Evolutionary conservation across 2,329 filamentous ascomycete genomes (phyloP).

Genomic region (Emydomyces testavorans): DNA sequence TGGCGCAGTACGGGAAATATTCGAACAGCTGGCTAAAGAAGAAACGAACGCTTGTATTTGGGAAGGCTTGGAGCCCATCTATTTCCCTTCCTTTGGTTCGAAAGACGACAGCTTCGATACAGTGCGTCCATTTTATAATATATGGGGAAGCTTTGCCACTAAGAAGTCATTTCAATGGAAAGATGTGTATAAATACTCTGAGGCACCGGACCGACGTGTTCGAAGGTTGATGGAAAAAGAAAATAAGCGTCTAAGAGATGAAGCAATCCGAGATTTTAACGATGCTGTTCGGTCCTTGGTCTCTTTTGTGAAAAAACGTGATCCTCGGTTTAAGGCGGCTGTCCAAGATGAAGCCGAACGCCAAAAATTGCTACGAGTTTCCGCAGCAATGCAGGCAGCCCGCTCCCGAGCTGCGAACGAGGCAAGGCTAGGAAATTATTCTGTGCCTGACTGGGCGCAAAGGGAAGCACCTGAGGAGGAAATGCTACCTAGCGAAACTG

Average conservation of each 20-base stretch:
- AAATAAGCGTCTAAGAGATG: slow-evolving; percentile 73
- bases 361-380: slow-evolving; percentile 63
- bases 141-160: slow-evolving; percentile 73
- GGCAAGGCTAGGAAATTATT: slow-evolving; percentile 53
- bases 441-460: slow-evolving; percentile 65
- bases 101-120: slow-evolving; percentile 60
- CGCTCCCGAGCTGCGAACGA: slow-evolving; percentile 70
- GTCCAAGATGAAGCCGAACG: slow-evolving; percentile 68
- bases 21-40: slow-evolving; percentile 67
- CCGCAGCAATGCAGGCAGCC: slow-evolving; percentile 72
- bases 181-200: slow-evolving; percentile 69
- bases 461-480: slow-evolving; percentile 45
- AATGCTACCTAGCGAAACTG: slow-evolving; percentile 35
- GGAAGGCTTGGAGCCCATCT: slow-evolving; percentile 47
- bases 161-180: slow-evolving; percentile 81
- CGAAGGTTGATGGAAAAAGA: slow-evolving; percentile 89
- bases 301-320: slow-evolving; percentile 78
- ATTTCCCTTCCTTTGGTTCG: slow-evolving; percentile 75
- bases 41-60: slow-evolving; percentile 64
- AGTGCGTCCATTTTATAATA: slow-evolving; percentile 68
- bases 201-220: slow-evolving; percentile 74
- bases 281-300: slow-evolving; percentile 80
- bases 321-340: slow-evolving; percentile 71
- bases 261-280: slow-evolving; percentile 78
- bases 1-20: slow-evolving; percentile 62